Base-by-base conservation (phyloP, 1,284 basidiomycete genomes). In the Pyrrhoderma lamaoense region DNA sequence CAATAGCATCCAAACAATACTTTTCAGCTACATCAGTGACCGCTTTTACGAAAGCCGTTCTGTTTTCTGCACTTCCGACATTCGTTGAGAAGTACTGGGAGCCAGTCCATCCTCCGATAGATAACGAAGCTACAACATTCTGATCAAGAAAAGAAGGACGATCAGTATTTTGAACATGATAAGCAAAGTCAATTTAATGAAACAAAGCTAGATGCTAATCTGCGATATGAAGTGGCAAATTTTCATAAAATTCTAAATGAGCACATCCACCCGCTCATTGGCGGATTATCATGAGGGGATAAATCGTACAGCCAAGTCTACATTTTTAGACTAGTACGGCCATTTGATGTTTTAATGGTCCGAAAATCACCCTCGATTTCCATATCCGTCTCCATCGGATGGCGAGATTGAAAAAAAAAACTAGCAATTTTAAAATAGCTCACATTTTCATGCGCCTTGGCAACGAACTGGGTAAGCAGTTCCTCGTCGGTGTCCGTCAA, bases 81-180 rank as follows among this genome's bases (percentile, higher is more conserved):
- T 85, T 79, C 2, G 77, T 69, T 0, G 91, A 94, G 69, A 89
- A 96, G 71, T 71, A 87, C 44, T 65, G 64, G 2, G 84, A 86
- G 18, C 89, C 91, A 3, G 80, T 81, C 91, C 91, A 95, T 37
- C 93, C 93, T 50, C 93, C 93, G 42, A 96, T 75, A 39, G 89
- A 87, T 39, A 94, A 68, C 51, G 83, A 68, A 14, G 93, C 87
- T 56, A 77, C 75, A 39, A 91, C 87, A 53, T 70, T 69, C 53
- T 74, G 71, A 70, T 78, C 60, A 46, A 18, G 45, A 36, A 11
- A 35, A 48, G 35, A 51, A 36, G 25, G 51, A 14, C 13, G 34
- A 40, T 49, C 42, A n/a, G n/a, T 37, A 42, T 39, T 48, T 55
- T 25, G 47, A 27, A 42, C 16, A 43, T 42, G 18, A 3, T 43